Conservation (phyloP, 495 filamentous ascomycete species). For the Glonium stellatum region DNA sequence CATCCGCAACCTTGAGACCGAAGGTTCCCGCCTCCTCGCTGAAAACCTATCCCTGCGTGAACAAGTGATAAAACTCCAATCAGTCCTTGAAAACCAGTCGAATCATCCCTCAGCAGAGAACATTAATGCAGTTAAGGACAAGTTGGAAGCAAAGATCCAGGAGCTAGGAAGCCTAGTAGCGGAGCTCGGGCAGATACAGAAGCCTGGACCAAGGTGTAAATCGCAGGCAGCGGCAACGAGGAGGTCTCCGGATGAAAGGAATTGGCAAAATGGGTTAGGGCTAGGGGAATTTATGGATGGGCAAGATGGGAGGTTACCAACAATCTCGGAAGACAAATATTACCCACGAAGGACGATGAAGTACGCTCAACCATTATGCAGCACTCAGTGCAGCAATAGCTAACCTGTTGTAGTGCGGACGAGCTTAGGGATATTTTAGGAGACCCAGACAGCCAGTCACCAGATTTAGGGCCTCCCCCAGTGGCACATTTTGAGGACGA, state of each 20-base stretch:
- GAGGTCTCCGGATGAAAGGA: conserved; percentile 25
- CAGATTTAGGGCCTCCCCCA: conserved; percentile 59
- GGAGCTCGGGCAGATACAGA: conserved; percentile 41
- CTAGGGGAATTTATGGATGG: conserved; percentile 22
- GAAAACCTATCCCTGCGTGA: conserved; percentile 84
- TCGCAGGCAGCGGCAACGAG: conserved; percentile 24
- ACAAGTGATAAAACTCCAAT: conserved; percentile 65
- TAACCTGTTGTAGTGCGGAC: conserved; percentile 37
- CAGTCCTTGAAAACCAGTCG: conserved; percentile 45
- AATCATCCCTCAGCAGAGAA: conserved; percentile 21
- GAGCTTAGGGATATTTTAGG: conserved; percentile 43
- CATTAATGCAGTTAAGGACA: conserved; percentile 31
- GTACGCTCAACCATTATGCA: conserved; percentile 38
- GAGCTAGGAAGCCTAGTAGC: conserved; percentile 51
- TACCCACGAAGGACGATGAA: conserved; percentile 68
- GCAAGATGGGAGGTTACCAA: conserved; percentile 63
- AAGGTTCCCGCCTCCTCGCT: conserved; percentile 70
- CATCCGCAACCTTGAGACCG: conserved; percentile 79
- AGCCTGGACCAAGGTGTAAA: conserved; percentile 25
- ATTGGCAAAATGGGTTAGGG: conserved; percentile 24
- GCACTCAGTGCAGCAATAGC: conserved; percentile 35
- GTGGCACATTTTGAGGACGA: conserved; percentile 59
- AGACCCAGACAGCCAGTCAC: conserved; percentile 50
- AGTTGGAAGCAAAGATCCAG: conserved; percentile 50
- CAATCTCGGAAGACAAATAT: conserved; percentile 75